Evolutionary conservation across 2,329 filamentous ascomycete genomes (phyloP).

Genomic region (Arthrocladium fulminans): DNA sequence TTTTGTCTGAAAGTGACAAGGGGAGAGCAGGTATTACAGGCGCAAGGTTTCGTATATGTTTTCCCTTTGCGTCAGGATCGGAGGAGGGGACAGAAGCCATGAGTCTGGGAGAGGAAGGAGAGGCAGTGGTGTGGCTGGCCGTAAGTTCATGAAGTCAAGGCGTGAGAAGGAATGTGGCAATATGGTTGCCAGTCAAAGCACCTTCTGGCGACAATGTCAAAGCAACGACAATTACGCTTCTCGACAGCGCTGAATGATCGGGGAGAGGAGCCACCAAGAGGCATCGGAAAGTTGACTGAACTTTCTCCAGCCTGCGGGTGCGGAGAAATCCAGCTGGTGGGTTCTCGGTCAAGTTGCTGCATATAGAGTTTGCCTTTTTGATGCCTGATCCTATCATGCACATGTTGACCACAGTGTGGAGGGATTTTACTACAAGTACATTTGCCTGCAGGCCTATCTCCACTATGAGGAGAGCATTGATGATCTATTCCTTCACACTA

Average conservation of each 20-base stretch:
- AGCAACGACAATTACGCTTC: slow-evolving; percentile 6
- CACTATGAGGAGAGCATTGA: no score
- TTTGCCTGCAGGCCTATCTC: no score
- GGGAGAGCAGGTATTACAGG: slow-evolving; percentile 7
- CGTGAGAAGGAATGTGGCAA: not conserved
- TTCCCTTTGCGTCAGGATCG: not conserved
- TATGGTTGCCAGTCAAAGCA: not conserved
- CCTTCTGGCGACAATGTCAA: not conserved
- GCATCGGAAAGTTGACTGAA: not conserved
- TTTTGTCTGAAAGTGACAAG: not conserved
- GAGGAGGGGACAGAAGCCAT: slow-evolving; percentile 9
- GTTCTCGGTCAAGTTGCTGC: no score
- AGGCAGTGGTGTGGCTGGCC: not conserved
- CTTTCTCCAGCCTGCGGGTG: not conserved
- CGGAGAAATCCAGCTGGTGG: no score
- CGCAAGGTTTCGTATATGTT: slow-evolving; percentile 2
- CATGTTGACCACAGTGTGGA: not conserved
- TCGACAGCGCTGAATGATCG: not conserved
- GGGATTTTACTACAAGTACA: no score
- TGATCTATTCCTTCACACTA: not conserved
- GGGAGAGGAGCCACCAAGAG: not conserved
- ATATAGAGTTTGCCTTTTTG: no score
- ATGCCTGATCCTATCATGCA: not conserved
- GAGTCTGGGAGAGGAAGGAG: not conserved
- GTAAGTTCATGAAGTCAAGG: slow-evolving; percentile 3